Percentiles rank a stretch among this genome's conserved stretches.
Conservation (phyloP, 2,329 filamentous ascomycete genomes). For the Epichloe glyceriae region DNA sequence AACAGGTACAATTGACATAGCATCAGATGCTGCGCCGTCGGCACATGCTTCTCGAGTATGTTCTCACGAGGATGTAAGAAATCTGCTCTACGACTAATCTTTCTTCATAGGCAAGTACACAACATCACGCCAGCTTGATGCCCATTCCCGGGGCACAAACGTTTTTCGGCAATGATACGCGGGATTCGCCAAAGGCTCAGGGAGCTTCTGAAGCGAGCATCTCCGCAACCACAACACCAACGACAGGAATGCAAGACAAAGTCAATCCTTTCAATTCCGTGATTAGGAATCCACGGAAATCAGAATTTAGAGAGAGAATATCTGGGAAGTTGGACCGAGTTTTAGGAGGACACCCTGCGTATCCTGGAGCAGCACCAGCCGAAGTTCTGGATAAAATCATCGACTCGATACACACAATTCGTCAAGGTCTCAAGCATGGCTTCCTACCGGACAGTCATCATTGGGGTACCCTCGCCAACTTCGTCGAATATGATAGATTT, state of each 20-base stretch:
- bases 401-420: conserved; percentile 13
- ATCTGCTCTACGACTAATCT: background rate
- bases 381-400: conserved; percentile 12
- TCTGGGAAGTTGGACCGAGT: conserved; percentile 1
- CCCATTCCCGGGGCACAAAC: conserved; percentile 25
- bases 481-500: conserved; percentile 18
- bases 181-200: background rate
- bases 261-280: conserved; percentile 2
- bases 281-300: conserved; percentile 9
- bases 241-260: background rate
- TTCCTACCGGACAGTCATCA: conserved; percentile 21
- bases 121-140: conserved; percentile 13
- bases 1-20: background rate
- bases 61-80: background rate
- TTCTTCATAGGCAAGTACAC: background rate
- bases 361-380: background rate
- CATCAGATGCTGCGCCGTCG: background rate
- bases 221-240: background rate
- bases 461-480: conserved; percentile 20
- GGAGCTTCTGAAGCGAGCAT: background rate
- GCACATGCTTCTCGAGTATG: background rate
- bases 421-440: conserved; percentile 13
- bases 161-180: conserved; percentile 17
- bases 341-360: background rate
- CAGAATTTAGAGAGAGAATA: conserved; percentile 14